Percentiles rank a stretch among this genome's conserved stretches.
These are phyloP conservation scores for Chaetomiaceae sp. DNA, from an alignment of 2,329 filamentous ascomycete genomes.

Conservation along the genomic window DNA sequence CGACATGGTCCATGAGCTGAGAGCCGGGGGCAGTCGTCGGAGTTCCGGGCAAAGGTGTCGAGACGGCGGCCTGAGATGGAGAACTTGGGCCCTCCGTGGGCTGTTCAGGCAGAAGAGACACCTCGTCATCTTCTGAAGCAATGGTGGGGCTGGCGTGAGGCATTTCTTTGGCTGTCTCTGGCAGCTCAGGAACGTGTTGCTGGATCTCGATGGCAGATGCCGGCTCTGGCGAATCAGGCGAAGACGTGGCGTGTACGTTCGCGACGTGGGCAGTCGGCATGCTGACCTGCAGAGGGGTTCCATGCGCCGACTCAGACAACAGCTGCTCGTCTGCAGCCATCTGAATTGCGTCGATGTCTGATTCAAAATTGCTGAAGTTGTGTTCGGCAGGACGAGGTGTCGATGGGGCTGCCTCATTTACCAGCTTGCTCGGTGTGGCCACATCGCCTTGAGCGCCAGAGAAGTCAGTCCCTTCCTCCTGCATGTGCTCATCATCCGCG, in stretches of 20 bases:
- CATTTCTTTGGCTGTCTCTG: background rate
- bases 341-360: background rate
- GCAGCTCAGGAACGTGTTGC: background rate
- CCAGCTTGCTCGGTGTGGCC: background rate
- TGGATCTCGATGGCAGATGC: background rate
- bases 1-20: background rate
- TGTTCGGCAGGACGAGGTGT: background rate
- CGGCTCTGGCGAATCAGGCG: conserved; percentile 8
- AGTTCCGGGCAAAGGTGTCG: background rate
- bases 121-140: background rate
- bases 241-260: conserved; percentile 1
- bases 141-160: background rate
- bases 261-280: conserved; percentile 2
- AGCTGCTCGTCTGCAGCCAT: background rate
- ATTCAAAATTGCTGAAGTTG: no score
- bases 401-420: background rate
- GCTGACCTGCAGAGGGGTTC: background rate
- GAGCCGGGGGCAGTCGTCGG: background rate
- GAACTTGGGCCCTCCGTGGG: background rate
- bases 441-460: background rate
- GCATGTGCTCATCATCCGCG: background rate
- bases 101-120: no score
- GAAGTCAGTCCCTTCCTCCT: background rate
- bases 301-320: background rate
- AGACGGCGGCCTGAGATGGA: background rate